Conservation (phyloP, 331 rosid genomes). For the Phaseolus coccineus region DNA sequence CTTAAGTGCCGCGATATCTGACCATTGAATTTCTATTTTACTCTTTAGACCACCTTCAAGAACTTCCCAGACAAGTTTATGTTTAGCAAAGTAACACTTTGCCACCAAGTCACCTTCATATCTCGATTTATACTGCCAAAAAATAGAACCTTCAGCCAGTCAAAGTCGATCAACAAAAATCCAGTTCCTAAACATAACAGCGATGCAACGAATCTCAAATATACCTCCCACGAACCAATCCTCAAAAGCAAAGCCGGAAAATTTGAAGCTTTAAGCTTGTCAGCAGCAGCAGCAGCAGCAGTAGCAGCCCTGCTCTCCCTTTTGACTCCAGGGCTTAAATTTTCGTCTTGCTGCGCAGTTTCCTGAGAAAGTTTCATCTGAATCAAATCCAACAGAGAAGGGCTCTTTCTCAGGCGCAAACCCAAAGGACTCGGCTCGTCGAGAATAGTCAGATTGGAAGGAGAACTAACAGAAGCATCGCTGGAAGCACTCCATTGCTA, state of each 20-base stretch:
- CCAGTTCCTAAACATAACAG: neutral
- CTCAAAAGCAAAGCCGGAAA: constrained; percentile 80
- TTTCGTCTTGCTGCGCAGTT: constrained; percentile 42
- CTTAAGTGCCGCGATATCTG: constrained; percentile 77
- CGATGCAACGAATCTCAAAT: neutral
- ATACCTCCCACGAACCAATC: constrained; percentile 98
- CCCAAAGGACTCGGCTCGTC: constrained; percentile 99
- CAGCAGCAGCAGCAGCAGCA: constrained; percentile 38
- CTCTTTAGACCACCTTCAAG: constrained; percentile 94
- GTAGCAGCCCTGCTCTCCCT: constrained; percentile 52
- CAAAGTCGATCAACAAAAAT: neutral
- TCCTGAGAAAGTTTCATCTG: constrained; percentile 88
- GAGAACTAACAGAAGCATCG: constrained; percentile 43
- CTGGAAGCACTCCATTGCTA: constrained; percentile 55
- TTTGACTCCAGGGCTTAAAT: constrained; percentile 48
- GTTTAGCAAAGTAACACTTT: constrained; percentile 94
- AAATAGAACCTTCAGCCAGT: constrained; percentile 14
- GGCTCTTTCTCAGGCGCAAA: constrained; percentile 87
- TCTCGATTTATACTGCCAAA: constrained; percentile 81
- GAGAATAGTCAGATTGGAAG: constrained; percentile 69
- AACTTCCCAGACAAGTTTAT: constrained; percentile 98
- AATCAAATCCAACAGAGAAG: constrained; percentile 85
- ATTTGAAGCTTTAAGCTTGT: constrained; percentile 93
- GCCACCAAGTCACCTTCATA: constrained; percentile 96
- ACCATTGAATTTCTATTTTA: constrained; percentile 95